phyloP scores from a whole-genome alignment of 257 asterid species.

The Eucommia ulmoides region DNA sequence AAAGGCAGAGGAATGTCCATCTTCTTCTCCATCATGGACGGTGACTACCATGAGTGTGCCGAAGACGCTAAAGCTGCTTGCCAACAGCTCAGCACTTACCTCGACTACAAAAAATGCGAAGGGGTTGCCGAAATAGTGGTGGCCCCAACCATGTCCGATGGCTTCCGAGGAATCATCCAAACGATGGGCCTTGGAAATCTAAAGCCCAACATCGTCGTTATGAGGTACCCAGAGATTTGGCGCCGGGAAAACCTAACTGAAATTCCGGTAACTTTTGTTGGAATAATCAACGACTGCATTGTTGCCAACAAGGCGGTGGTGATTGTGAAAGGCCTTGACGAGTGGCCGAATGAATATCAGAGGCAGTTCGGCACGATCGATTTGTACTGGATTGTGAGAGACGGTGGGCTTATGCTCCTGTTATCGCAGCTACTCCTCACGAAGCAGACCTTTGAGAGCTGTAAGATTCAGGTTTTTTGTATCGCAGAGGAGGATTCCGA shows the following conservation, averaged over 20 bases:
- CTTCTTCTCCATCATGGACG: constrained; percentile 85
- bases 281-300: constrained; percentile 85
- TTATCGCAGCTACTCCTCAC: constrained; percentile 94
- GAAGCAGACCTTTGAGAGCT: constrained; percentile 85
- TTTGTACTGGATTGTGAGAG: constrained; percentile 92
- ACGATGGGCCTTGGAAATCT: constrained; percentile 98
- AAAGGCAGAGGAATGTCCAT: constrained; percentile 98
- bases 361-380: constrained; percentile 90
- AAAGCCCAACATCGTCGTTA: constrained; percentile 84
- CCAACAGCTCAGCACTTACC: constrained; percentile 74
- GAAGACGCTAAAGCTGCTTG: constrained; percentile 92
- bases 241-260: constrained; percentile 77
- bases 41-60: constrained; percentile 86
- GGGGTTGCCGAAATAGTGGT: constrained; percentile 97
- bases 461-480: constrained; percentile 93
- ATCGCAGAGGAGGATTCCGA: constrained; percentile 96
- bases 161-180: constrained; percentile 90
- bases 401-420: constrained; percentile 95
- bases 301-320: constrained; percentile 98
- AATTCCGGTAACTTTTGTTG: constrained; percentile 85
- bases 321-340: constrained; percentile 90
- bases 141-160: constrained; percentile 90
- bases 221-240: constrained; percentile 98
- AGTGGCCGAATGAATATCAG: constrained; percentile 98
- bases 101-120: constrained; percentile 91